Conservation (phyloP, 208 protist genomes). For the Angomonas deanei region DNA sequence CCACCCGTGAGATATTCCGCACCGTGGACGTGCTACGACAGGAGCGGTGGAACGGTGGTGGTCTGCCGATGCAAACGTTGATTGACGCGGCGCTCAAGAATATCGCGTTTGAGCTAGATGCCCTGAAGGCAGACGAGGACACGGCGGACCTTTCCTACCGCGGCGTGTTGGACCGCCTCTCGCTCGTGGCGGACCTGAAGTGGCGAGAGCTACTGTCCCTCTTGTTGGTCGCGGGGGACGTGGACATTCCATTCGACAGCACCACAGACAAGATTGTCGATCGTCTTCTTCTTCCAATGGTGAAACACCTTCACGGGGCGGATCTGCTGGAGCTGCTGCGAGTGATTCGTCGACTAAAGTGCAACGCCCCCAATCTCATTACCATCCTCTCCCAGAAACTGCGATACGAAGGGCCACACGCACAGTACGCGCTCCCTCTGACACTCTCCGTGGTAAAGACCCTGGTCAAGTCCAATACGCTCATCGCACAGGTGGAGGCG, state of each 20-base stretch:
- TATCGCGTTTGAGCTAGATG: constrained; percentile 69
- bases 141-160: background rate
- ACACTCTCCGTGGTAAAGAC: constrained; percentile 38
- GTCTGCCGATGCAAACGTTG: constrained; percentile 39
- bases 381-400: constrained; percentile 24
- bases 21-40: constrained; percentile 44
- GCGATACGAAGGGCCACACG: constrained; percentile 18
- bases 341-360: constrained; percentile 38
- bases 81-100: constrained; percentile 67
- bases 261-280: constrained; percentile 35
- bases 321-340: constrained; percentile 30
- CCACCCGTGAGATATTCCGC: constrained; percentile 74
- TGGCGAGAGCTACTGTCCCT: constrained; percentile 47
- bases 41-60: constrained; percentile 43
- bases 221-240: constrained; percentile 48
- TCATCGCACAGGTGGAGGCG: constrained; percentile 28
- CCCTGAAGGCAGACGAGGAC: background rate
- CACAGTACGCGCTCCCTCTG: constrained; percentile 31
- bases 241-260: constrained; percentile 44
- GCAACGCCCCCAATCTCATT: constrained; percentile 35
- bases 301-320: constrained; percentile 30
- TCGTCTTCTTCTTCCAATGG: constrained; percentile 46
- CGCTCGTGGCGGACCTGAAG: constrained; percentile 26
- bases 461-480: constrained; percentile 13
- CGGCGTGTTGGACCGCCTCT: background rate